Base-by-base conservation (phyloP, 129 eudicot species). In the Logfia minima region DNA sequence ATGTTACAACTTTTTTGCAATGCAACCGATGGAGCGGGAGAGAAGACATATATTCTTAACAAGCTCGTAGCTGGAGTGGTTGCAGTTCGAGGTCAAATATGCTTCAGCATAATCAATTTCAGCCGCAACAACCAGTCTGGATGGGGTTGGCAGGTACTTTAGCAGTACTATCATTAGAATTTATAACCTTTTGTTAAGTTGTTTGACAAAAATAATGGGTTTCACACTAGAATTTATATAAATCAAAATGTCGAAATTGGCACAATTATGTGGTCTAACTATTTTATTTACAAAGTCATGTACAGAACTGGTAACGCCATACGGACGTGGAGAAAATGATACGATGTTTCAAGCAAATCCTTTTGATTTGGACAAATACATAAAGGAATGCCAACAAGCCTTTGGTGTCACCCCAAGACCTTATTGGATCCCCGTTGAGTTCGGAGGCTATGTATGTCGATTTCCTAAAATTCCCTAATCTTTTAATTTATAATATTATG, bases 131-230 rank as follows among this genome's bases (percentile, higher is more conserved):
- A 71, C 2, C 0, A 41, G 0, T 62, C 1, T 7, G 85, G 79
- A 63, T 84, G 87, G 87, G 76, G 59, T 70, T 84, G 87, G 87
- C 87, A 84, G 87, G 87, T 41, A 35, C 41, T 41, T 41, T 35
- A 35, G 6, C 9, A 7, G 6, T 5, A 35, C 6, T 35, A 35
- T 35, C 41, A 35, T 6, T 7, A 35, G 41, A 35, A 35, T 35
- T 7, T 35, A 7, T 35, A 35, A 9, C 41, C 6, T 6, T 35
- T 35, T 7, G 8, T 35, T 35, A 35, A 35, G 2, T 35, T 5
- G 41, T 7, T 35, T 6, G 2, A 35, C 41, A 35, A 35, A 35
- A 35, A 35, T 35, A 35, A 35, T 0, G 41, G 41, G 41, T 35
- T 7, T 35, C 41, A 6, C 41, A 35, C 41, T 5, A 35, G 41